Evolutionary conservation across 305 asterid genomes (phyloP).

Genomic region (Rubia peregrina): DNA sequence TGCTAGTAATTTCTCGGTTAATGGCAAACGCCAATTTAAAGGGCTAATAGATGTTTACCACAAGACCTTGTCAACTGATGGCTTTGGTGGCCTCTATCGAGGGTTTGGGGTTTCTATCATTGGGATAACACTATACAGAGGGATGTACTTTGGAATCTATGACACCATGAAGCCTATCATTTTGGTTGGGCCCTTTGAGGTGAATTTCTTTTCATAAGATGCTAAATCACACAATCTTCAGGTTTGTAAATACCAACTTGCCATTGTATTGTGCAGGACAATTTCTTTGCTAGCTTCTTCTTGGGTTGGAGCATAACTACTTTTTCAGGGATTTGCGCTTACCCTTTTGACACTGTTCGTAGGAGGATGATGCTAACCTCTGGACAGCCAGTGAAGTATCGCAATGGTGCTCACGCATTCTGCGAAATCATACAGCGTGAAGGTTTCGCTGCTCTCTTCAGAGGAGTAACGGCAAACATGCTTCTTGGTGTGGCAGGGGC

Average conservation of each 20-base stretch:
- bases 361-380: slow-evolving; percentile 97
- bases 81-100: slow-evolving; percentile 74
- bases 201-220: slow-evolving; percentile 16
- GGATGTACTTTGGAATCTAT: slow-evolving; percentile 87
- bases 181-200: slow-evolving; percentile 74
- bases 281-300: slow-evolving; percentile 71
- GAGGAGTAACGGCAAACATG: slow-evolving; percentile 88
- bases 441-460: slow-evolving; percentile 57
- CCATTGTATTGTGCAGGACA: slow-evolving; percentile 48
- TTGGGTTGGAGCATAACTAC: slow-evolving; percentile 94
- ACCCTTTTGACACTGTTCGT: slow-evolving; percentile 89
- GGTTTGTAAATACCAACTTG: neutral
- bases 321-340: slow-evolving; percentile 80
- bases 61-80: slow-evolving; percentile 72
- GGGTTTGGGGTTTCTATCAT: slow-evolving; percentile 75
- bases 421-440: slow-evolving; percentile 50
- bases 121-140: slow-evolving; percentile 83
- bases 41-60: slow-evolving; percentile 72
- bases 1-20: slow-evolving; percentile 37
- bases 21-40: slow-evolving; percentile 55
- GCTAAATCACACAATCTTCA: slow-evolving; percentile 1
- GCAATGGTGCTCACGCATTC: slow-evolving; percentile 49
- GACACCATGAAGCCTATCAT: slow-evolving; percentile 81
- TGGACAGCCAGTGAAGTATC: slow-evolving; percentile 64
- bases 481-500: slow-evolving; percentile 93